A percentile compares a stretch with the other conserved stretches of the same genome.
Conservation (phyloP, 495 filamentous ascomycete genomes). For the Trichoderma reesei region DNA sequence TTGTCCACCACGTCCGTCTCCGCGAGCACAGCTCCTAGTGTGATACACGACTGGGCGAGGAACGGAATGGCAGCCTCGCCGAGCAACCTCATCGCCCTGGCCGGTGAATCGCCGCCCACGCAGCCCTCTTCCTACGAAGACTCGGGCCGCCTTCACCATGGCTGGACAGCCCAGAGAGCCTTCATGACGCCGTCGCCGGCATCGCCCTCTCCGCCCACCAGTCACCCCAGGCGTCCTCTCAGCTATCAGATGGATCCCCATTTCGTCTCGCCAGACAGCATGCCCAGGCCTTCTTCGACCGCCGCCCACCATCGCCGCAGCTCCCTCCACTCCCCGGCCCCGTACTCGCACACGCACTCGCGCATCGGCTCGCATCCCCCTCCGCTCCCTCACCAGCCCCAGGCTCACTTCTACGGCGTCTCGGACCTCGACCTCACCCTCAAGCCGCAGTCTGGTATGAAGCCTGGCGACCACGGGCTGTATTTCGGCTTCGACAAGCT, state of each 20-base stretch:
- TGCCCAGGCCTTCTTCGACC: conserved; percentile 34
- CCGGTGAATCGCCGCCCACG: conserved; percentile 44
- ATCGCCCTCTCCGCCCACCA: conserved; percentile 39
- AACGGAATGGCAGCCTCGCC: conserved; percentile 43
- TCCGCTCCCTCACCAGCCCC: conserved; percentile 73
- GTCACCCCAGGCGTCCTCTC: conserved; percentile 31
- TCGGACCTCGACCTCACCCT: conserved; percentile 60
- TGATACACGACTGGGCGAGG: conserved; percentile 42
- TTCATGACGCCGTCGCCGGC: conserved; percentile 28
- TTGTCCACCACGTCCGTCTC: conserved; percentile 35
- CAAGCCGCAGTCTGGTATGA: conserved; percentile 38
- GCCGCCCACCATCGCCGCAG: conserved; percentile 38
- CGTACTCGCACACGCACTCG: conserved; percentile 25
- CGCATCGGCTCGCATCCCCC: conserved; percentile 40
- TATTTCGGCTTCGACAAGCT: conserved; percentile 75
- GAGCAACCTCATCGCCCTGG: conserved; percentile 42
- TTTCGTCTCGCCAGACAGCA: conserved; percentile 30
- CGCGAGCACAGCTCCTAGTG: conserved; percentile 36
- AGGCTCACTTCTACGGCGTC: conserved; percentile 59
- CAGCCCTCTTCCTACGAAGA: conserved; percentile 47
- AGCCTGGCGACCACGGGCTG: conserved; percentile 54
- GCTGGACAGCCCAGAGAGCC: conserved; percentile 33
- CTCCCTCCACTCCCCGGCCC: conserved; percentile 49
- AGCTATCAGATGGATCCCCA: conserved; percentile 43
- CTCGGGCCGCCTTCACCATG: conserved; percentile 27